Percentiles rank a stretch among this genome's conserved stretches.
These are phyloP conservation scores for Cercophora scortea DNA, from an alignment of 495 filamentous ascomycete species.

Conservation along the genomic window DNA sequence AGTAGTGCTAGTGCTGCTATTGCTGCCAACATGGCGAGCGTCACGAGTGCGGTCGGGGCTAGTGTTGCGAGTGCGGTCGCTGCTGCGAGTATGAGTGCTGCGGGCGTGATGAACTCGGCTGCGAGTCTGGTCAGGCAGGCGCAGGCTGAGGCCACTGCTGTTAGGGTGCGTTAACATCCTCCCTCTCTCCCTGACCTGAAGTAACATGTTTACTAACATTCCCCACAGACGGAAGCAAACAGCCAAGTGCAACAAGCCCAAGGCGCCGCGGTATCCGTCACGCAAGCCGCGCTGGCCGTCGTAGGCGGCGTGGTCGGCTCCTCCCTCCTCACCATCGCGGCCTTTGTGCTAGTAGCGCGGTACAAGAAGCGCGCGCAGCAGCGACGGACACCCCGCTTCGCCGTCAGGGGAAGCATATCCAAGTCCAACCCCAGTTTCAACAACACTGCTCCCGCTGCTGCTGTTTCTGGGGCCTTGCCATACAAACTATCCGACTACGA, in stretches of 20 bases:
- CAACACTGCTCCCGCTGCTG: slow-evolving; percentile 1
- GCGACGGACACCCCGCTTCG: not conserved
- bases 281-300: slow-evolving; percentile 31
- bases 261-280: slow-evolving; percentile 24
- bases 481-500: slow-evolving; percentile 1
- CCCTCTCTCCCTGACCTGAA: not conserved
- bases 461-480: not conserved
- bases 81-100: slow-evolving; percentile 23
- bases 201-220: slow-evolving; percentile 2
- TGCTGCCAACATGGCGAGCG: slow-evolving; percentile 16
- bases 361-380: slow-evolving; percentile 15
- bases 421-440: slow-evolving; percentile 4
- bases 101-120: slow-evolving; percentile 20
- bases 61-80: slow-evolving; percentile 26
- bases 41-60: slow-evolving; percentile 7
- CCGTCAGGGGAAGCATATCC: not conserved
- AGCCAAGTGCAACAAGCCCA: slow-evolving; percentile 23
- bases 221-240: slow-evolving; percentile 22
- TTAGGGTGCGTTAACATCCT: slow-evolving; percentile 19
- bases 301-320: slow-evolving; percentile 34
- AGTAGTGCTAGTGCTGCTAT: slow-evolving; percentile 15
- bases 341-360: slow-evolving; percentile 25
- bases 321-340: slow-evolving; percentile 26
- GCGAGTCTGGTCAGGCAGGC: slow-evolving; percentile 26
- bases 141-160: slow-evolving; percentile 23